Evolutionary conservation across 108 stramenopile species (phyloP), one percentile per base, ranked within the genome.

Genomic region (Bacterosira constricta): DNA sequence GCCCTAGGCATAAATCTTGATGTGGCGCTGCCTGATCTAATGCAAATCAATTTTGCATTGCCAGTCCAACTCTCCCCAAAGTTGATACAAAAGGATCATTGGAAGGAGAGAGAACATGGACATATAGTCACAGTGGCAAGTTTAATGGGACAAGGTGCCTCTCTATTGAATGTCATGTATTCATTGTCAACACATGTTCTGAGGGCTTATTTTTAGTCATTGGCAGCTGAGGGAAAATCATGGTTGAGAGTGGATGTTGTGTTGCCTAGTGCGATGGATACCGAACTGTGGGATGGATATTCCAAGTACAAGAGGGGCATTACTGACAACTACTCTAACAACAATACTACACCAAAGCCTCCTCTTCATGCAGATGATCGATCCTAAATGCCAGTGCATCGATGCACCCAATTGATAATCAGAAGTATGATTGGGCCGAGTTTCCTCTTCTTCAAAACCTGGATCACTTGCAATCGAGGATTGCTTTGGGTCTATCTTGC

Each of bases 171-270:
- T 12, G 73, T 85, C 26, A 75, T 83, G 11, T 91, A 91, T 73
- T 82, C 86, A 12, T 81, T 86, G n/a, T 71, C 73, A 41, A 91
- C 88, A 57, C 83, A 85, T 62, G 87, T 86, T 1, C 8, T 87
- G 38, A 73, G 86, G 26, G 85, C 86, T 29, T 91, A 85, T 59
- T 84, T 87, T 68, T 45, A 63, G 42, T 75, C 90, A 4, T 65
- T 91, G 34, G 58, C 59, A 12, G 74, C 80, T 23, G 90, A 91
- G 62, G 67, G 68, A 27, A 51, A 75, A 10, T 60, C 69, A 41
- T 76, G 69, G 68, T 64, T 91, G 49, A 56, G 74, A 18, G 71
- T 91, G 2, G 80, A 83, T 61, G 56, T 91, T 4, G 20, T 77
- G 13, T 86, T 81, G 44, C 90, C 90, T 1, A 86, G 90, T 18